These are phyloP conservation scores for Corchorus capsularis DNA, from an alignment of 345 rosid genomes.

Conservation along the genomic window DNA sequence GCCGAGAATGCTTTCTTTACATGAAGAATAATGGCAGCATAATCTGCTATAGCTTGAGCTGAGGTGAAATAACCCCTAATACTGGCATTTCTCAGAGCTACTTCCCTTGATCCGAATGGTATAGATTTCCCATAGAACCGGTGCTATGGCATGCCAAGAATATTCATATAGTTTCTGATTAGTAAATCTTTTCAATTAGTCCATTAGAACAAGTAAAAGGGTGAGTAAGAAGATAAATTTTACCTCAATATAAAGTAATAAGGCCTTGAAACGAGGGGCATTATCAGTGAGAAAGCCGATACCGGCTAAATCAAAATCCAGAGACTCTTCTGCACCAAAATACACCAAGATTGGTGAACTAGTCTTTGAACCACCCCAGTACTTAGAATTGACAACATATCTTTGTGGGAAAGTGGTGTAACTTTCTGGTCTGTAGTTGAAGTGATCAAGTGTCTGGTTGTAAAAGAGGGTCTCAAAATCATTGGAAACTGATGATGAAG, in stretches of 20 bases:
- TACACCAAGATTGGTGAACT: constrained; percentile 52
- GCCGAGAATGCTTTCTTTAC: constrained; percentile 32
- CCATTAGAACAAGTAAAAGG: background rate
- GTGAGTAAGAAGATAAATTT: background rate
- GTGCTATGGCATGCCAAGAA: constrained; percentile 37
- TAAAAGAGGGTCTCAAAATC: constrained; percentile 34
- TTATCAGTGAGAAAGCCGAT: constrained; percentile 33
- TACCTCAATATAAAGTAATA: constrained; percentile 40
- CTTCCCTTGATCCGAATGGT: constrained; percentile 31
- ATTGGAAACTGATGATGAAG: background rate
- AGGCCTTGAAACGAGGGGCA: constrained; percentile 36
- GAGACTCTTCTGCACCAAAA: constrained; percentile 45
- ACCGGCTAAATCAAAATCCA: constrained; percentile 24
- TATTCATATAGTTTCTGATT: background rate
- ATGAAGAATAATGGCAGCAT: constrained; percentile 36
- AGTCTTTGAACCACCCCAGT: constrained; percentile 51
- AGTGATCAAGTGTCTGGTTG: constrained; percentile 57
- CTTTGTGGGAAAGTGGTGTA: constrained; percentile 53
- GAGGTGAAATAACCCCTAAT: constrained; percentile 40
- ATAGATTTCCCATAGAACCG: constrained; percentile 49
- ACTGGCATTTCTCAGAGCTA: constrained; percentile 29
- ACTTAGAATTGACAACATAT: constrained; percentile 41
- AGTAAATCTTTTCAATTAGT: background rate
- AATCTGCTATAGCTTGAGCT: constrained; percentile 47
- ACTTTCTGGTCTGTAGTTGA: constrained; percentile 53